Percentiles rank a stretch among this genome's conserved stretches.
Conservation (phyloP, 805 yeast species). For the Suhomyces kilbournensis region DNA sequence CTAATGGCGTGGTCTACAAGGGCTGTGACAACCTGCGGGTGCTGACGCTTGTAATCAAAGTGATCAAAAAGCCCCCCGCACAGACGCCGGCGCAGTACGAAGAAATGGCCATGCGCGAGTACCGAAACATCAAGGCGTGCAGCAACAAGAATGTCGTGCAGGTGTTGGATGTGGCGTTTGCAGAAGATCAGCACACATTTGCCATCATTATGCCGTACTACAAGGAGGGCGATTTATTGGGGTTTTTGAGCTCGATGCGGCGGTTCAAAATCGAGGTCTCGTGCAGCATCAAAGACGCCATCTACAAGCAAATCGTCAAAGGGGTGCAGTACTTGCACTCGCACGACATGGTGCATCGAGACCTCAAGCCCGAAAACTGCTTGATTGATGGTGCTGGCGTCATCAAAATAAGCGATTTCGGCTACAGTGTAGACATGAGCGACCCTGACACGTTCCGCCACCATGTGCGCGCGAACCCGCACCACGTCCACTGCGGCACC, state of each 20-base stretch:
- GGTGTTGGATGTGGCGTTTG: constrained; percentile 23
- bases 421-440: constrained; percentile 35
- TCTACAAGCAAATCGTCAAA: constrained; percentile 45
- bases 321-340: constrained; percentile 47
- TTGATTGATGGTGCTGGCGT: constrained; percentile 44
- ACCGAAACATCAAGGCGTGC: constrained; percentile 24
- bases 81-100: constrained; percentile 3
- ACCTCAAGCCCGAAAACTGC: constrained; percentile 54
- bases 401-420: constrained; percentile 49
- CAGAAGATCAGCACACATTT: constrained; percentile 14
- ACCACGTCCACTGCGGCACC: constrained; percentile 45
- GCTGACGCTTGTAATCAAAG: constrained; percentile 27
- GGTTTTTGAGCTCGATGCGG: constrained; percentile 39
- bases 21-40: constrained; percentile 23
- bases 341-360: constrained; percentile 46
- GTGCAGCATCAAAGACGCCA: constrained; percentile 38
- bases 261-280: constrained; percentile 28
- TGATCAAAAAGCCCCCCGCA: constrained; percentile 20
- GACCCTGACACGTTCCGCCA: not conserved
- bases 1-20: constrained; percentile 37
- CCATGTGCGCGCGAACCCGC: constrained; percentile 9
- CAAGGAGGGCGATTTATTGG: constrained; percentile 47
- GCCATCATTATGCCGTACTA: constrained; percentile 43
- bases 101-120: constrained; percentile 21
- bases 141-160: constrained; percentile 27